Percentiles rank a stretch among this genome's conserved stretches.
Evolutionary conservation across 371 early-diverging fungal species (phyloP).

Genomic region (Batrachochytrium dendrobatidis): DNA sequence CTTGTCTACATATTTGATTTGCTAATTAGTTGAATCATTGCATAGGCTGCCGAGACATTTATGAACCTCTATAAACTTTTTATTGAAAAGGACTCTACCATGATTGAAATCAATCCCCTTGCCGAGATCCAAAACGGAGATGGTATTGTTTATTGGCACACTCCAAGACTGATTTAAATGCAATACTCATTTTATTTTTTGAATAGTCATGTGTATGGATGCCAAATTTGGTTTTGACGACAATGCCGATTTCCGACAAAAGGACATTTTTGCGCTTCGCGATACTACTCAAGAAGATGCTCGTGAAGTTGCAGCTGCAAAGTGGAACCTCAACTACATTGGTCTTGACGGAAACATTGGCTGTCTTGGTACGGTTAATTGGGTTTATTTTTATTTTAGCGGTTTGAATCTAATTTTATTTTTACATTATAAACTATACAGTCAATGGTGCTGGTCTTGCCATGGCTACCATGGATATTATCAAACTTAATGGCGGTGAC

Average conservation of each 20-base stretch:
- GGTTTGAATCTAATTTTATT: neutral
- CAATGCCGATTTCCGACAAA: constrained; percentile 96
- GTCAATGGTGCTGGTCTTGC: constrained; percentile 99
- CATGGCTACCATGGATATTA: constrained; percentile 99
- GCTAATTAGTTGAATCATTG: no score
- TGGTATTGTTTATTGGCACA: constrained; percentile 39
- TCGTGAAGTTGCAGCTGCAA: constrained; percentile 94
- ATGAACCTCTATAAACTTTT: constrained; percentile 91
- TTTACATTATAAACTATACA: constrained; percentile 10
- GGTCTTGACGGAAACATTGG: constrained; percentile 90
- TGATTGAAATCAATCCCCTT: constrained; percentile 97
- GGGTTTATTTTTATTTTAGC: neutral
- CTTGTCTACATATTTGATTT: neutral
- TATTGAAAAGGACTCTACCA: constrained; percentile 91
- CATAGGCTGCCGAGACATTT: constrained; percentile 82
- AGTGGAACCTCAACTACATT: constrained; percentile 97
- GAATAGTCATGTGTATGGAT: constrained; percentile 74
- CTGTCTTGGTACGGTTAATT: constrained; percentile 46
- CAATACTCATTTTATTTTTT: neutral
- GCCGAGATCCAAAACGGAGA: constrained; percentile 83
- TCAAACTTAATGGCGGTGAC: constrained; percentile 96
- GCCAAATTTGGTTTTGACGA: constrained; percentile 97
- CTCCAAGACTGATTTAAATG: no score
- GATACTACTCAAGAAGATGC: constrained; percentile 94
- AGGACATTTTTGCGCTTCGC: constrained; percentile 78